Base-by-base conservation (phyloP, 495 filamentous ascomycete species). In the Trichocladium antarcticum region DNA sequence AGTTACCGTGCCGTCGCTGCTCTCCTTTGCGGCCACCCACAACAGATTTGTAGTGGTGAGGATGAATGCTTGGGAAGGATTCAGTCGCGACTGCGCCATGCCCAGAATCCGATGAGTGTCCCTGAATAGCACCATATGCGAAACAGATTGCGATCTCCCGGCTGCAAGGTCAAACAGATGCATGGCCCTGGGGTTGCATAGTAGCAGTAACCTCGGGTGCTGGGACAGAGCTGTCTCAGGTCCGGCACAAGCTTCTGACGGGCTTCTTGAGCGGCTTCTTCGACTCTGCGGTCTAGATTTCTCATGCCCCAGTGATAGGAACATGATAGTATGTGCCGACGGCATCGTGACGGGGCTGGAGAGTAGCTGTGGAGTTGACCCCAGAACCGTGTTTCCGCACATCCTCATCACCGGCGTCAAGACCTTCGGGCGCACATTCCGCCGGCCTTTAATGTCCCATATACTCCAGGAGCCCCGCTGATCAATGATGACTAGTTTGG, bases 401-500 rank as follows among this genome's bases (percentile, higher is more conserved):
- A 57, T 53, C n/a, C n/a, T 56, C 41, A 56, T 21, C 15, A 63
- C 43, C 5, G 61, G 57, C 8, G 27, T 53, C 34, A 57, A 45
- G 27, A 50, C 62, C 36, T 70, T 64, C 1, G 61, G 54, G 17
- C 72, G 70, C 11, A 68, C 66, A 31, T 49, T 31, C 37, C 51
- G 45, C n/a, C 46, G 46, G 10, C 52, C 60, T 10, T 21, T 45
- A 17, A 93, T 64, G 48, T 87, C 76, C 81, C 83, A 93, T 4
- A 93, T 61, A 55, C 68, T 80, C 89, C 89, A 95, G 28, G 70
- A 68, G 0, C 87, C 89, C 37, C 63, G 57, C 35, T 77, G 73
- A 58, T 94, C 88, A 19, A 94, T 71, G 19, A 92, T 73, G 9
- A 72, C 85, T 41, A 95, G 65, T 60, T 85, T 82, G 11, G 65